These are phyloP conservation scores for Boletus vermiculosoides DNA, from an alignment of 768 basidiomycete genomes.

Conservation along the genomic window DNA sequence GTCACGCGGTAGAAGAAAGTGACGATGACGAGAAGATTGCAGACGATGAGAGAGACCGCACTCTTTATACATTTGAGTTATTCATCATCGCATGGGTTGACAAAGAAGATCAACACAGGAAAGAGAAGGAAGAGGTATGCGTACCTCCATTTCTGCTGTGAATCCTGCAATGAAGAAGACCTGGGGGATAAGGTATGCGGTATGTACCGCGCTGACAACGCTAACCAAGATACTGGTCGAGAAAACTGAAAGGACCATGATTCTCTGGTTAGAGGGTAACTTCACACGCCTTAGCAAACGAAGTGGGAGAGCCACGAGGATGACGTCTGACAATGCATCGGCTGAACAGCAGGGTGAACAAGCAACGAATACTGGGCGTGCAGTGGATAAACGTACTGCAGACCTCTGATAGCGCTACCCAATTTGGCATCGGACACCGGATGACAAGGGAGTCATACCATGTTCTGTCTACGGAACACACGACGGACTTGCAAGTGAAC, in stretches of 20 bases:
- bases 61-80: slow-evolving; percentile 21
- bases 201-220: slow-evolving; percentile 44
- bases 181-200: slow-evolving; percentile 38
- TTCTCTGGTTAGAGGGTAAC: slow-evolving; percentile 40
- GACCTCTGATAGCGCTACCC: slow-evolving; percentile 53
- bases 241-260: slow-evolving; percentile 45
- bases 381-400: slow-evolving; percentile 39
- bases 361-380: not conserved
- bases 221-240: slow-evolving; percentile 54
- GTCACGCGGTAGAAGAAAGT: slow-evolving; percentile 32
- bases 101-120: not conserved
- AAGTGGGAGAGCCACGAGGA: slow-evolving; percentile 47
- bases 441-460: slow-evolving; percentile 41
- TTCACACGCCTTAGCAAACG: slow-evolving; percentile 44
- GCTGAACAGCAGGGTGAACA: slow-evolving; percentile 31
- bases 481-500: slow-evolving; percentile 31
- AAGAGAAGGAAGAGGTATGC: not conserved
- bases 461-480: slow-evolving; percentile 37
- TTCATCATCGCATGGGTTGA: not conserved
- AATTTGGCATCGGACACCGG: slow-evolving; percentile 43
- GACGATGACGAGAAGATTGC: slow-evolving; percentile 42
- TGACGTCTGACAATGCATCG: slow-evolving; percentile 44
- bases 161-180: slow-evolving; percentile 2
- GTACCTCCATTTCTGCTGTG: slow-evolving; percentile 46
- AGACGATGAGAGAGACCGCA: slow-evolving; percentile 40